Conservation (phyloP, 2,329 filamentous ascomycete species). For the Furcasterigmium furcatum region DNA sequence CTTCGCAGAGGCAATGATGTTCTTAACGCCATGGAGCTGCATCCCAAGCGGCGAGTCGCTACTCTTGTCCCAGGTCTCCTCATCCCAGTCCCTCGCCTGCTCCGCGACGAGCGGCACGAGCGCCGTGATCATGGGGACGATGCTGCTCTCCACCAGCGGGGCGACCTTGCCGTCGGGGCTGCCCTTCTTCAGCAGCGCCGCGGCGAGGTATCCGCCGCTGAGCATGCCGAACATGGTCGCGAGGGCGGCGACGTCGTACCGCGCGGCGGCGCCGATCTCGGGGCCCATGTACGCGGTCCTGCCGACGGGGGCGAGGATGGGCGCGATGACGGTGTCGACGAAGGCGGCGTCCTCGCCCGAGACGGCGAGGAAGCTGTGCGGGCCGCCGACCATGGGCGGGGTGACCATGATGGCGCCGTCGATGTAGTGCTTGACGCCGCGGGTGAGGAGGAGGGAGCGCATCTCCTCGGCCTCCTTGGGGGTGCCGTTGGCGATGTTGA, state of each 20-base stretch:
- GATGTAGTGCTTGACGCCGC: slow-evolving; percentile 14
- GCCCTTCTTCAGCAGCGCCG: slow-evolving; percentile 16
- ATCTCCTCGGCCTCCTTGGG: slow-evolving; percentile 16
- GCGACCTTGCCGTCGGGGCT: slow-evolving; percentile 7
- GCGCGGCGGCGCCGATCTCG: slow-evolving; percentile 16
- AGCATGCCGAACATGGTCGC: slow-evolving; percentile 23
- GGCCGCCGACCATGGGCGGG: slow-evolving; percentile 19
- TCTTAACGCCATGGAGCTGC: no score
- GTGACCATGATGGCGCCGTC: slow-evolving; percentile 25
- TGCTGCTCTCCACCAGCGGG: no score
- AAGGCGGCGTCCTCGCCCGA: no score
- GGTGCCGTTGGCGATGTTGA: slow-evolving; percentile 24
- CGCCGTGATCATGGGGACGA: no score
- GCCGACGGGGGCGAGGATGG: slow-evolving; percentile 16
- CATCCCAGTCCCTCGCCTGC: no score
- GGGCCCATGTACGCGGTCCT: slow-evolving; percentile 11
- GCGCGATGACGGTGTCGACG: no score
- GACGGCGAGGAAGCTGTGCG: slow-evolving; percentile 15
- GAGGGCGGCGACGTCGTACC: slow-evolving; percentile 19
- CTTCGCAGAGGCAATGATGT: no score
- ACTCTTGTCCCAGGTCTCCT: no score
- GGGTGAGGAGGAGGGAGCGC: slow-evolving; percentile 8
- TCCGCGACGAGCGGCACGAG: no score
- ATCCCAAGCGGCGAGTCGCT: no score
- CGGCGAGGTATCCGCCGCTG: slow-evolving; percentile 16